Base-by-base conservation (phyloP, 1,284 basidiomycete genomes). In the Ceratobasidium sp. region DNA sequence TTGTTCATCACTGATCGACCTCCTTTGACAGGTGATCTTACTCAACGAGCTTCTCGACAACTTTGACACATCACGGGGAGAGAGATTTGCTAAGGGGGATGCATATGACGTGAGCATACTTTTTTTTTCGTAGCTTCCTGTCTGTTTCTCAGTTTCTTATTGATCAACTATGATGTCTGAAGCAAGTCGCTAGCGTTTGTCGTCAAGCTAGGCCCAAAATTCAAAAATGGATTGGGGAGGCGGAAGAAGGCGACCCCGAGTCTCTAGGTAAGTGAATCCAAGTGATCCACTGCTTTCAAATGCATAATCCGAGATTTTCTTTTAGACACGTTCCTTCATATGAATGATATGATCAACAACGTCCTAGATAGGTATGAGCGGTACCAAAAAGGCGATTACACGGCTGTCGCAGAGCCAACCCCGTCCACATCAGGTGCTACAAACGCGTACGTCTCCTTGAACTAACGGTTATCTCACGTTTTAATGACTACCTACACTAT, bases 141-240 rank as follows among this genome's bases (percentile, higher is more conserved):
- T 40, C 13, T 58, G 49, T 47, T 64, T 3, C 20, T 35, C 34
- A 53, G 53, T 32, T 73, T 22, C 25, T 68, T 20, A 42, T n/a
- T 38, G 52, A 54, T n/a, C n/a, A n/a, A n/a, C 50, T 32, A n/a
- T 10, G 27, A 45, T 8, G 40, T 25, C 31, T 50, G 42, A 76
- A 93, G 90, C 96, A 99, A 90, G 94, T 99, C 7, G 91, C 96
- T 0, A 81, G 85, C 0, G 90, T 97, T 55, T 86, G 98, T 47
- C 84, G 83, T 31, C 86, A 86, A 56, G 96, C 96, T 1, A 86
- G 96, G 69, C 97, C 97, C 0, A 95, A 93, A 79, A 87, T 99
- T 57, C 97, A 99, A 78, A 96, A 96, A 75, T 98, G 96, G 96
- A 93, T 99, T 72, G 92, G 91, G n/a, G 93, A 98, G 74, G 95